These are phyloP conservation scores for Mycena capillaripes DNA, from an alignment of 768 basidiomycete species.

Conservation along the genomic window DNA sequence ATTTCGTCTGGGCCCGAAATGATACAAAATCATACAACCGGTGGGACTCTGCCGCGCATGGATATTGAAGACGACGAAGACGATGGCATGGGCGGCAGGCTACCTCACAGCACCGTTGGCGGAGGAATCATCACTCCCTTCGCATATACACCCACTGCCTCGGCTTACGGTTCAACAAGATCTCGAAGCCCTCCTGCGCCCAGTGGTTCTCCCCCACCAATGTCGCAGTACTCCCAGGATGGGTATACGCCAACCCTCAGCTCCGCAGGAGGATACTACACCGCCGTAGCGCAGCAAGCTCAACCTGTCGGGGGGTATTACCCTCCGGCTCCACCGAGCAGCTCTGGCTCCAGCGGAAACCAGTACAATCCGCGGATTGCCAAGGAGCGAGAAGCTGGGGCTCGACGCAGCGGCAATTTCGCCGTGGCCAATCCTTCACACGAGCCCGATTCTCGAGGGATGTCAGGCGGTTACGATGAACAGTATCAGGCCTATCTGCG, in stretches of 20 bases:
- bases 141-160: conserved; percentile 25
- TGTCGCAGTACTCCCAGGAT: conserved; percentile 36
- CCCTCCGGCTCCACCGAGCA: conserved; percentile 30
- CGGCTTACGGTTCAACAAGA: conserved; percentile 26
- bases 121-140: conserved; percentile 35
- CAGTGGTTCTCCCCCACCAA: conserved; percentile 33
- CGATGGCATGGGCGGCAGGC: conserved; percentile 33
- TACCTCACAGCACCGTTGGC: conserved; percentile 25
- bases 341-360: conserved; percentile 31
- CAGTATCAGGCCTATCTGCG: conserved; percentile 32
- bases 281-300: conserved; percentile 32
- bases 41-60: conserved; percentile 35
- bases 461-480: conserved; percentile 26
- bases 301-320: conserved; percentile 35
- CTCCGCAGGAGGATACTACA: conserved; percentile 35
- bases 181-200: conserved; percentile 35
- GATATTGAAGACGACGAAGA: conserved; percentile 33
- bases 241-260: conserved; percentile 32
- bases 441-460: conserved; percentile 18
- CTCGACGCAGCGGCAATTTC: conserved; percentile 21
- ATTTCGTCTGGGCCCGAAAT: conserved; percentile 27
- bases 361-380: conserved; percentile 33
- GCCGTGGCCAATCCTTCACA: conserved; percentile 31
- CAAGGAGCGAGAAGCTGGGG: conserved; percentile 35
- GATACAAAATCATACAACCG: conserved; percentile 20